phyloP scores from a whole-genome alignment of 305 asterid genomes.

The Fraxinus angustifolia region DNA sequence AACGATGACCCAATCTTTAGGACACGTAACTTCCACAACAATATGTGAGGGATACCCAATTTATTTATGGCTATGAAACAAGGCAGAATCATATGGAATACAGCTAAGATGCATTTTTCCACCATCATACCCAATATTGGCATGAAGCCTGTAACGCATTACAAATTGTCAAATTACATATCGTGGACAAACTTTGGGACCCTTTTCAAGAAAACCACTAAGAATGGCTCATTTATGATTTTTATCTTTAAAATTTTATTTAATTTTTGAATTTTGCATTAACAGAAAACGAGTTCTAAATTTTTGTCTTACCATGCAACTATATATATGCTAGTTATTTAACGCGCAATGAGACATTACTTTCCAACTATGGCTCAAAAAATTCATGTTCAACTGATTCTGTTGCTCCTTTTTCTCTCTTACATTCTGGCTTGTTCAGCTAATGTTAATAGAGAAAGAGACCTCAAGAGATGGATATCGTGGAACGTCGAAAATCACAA shows the following conservation, averaged over 20 bases:
- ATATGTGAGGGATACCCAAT: not conserved
- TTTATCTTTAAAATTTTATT: not conserved
- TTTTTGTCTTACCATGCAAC: constrained; percentile 19
- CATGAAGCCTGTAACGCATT: constrained; percentile 15
- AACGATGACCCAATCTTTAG: not conserved
- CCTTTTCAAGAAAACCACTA: not conserved
- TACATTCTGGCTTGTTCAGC: constrained; percentile 15
- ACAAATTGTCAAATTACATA: constrained; percentile 7
- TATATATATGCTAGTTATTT: not conserved
- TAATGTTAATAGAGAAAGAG: not conserved
- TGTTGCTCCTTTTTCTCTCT: constrained; percentile 21
- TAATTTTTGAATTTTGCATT: not conserved
- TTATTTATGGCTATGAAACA: not conserved
- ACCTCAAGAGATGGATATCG: constrained; percentile 35
- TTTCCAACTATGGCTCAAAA: constrained; percentile 25
- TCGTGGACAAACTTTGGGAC: constrained; percentile 23
- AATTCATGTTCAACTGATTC: constrained; percentile 13
- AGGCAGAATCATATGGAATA: constrained; percentile 26
- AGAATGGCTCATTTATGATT: not conserved
- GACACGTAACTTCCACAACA: constrained; percentile 31
- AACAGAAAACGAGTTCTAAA: not conserved
- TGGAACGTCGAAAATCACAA: constrained; percentile 32
- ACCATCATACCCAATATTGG: constrained; percentile 8
- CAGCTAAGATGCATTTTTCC: constrained; percentile 22
- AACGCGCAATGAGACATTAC: not conserved